Conservation (phyloP, 192 early-diverging fungal genomes). For the Podila epicladia region DNA sequence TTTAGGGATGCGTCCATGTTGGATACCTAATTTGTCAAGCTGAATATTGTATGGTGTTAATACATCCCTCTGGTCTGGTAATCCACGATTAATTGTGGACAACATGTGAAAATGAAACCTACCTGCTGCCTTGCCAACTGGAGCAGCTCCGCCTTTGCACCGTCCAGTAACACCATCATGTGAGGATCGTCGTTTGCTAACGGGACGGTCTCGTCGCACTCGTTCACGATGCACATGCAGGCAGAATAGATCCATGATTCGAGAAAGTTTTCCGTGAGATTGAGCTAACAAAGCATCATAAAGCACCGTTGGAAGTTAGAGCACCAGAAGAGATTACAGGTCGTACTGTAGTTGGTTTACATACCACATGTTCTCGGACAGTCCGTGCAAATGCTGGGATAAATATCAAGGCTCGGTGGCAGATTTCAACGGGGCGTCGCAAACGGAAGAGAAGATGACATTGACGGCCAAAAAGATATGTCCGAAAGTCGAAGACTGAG, state of each 20-base stretch:
- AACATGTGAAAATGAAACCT: background rate
- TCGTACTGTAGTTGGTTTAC: background rate
- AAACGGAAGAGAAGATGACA: slow-evolving; percentile 77
- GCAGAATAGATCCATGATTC: slow-evolving; percentile 87
- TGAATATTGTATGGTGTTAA: slow-evolving; percentile 27
- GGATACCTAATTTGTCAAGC: slow-evolving; percentile 80
- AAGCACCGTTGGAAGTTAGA: background rate
- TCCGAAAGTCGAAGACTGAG: slow-evolving; percentile 95
- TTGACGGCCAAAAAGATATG: slow-evolving; percentile 96
- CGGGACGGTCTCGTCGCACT: slow-evolving; percentile 80
- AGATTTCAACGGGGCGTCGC: slow-evolving; percentile 72
- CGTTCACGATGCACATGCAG: slow-evolving; percentile 78
- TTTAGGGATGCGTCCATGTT: slow-evolving; percentile 62
- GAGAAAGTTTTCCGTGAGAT: slow-evolving; percentile 68
- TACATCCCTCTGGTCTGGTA: background rate
- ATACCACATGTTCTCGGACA: slow-evolving; percentile 76
- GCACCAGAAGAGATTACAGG: background rate
- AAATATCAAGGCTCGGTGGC: slow-evolving; percentile 76
- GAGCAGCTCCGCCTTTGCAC: slow-evolving; percentile 79
- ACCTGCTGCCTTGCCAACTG: slow-evolving; percentile 83
- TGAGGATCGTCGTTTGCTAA: slow-evolving; percentile 53
- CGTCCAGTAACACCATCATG: slow-evolving; percentile 68
- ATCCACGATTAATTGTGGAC: background rate
- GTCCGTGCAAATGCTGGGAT: slow-evolving; percentile 76
- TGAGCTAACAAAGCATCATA: slow-evolving; percentile 28